phyloP scores from a whole-genome alignment of 1,284 basidiomycete genomes.

The Anthracocystis panici-leucophaei region DNA sequence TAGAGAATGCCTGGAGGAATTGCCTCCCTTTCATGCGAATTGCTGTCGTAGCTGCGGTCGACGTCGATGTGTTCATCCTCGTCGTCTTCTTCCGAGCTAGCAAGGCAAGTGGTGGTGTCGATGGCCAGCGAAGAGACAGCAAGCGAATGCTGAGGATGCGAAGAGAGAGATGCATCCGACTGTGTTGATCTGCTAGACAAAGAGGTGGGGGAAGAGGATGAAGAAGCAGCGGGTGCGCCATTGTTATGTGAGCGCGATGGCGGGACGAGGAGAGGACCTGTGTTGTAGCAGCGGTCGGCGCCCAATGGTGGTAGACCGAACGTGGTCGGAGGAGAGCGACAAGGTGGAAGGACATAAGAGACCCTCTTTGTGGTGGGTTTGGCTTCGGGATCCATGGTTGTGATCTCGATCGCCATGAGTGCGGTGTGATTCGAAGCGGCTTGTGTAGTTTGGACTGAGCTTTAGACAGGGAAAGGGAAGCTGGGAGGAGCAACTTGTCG shows the following conservation, averaged over 20 bases:
- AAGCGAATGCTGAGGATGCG: conserved; percentile 61
- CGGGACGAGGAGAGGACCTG: conserved; percentile 41
- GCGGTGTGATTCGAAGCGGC: neutral
- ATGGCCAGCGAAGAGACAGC: conserved; percentile 64
- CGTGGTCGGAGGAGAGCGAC: conserved; percentile 37
- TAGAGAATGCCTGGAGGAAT: conserved; percentile 90
- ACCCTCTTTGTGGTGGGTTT: conserved; percentile 47
- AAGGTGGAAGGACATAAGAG: conserved; percentile 57
- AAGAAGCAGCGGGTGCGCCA: conserved; percentile 6
- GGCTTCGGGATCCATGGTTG: conserved; percentile 26
- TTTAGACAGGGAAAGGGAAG: neutral
- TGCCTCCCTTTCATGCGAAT: neutral
- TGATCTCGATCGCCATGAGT: conserved; percentile 17
- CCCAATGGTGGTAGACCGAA: conserved; percentile 52
- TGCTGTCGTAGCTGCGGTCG: conserved; percentile 4
- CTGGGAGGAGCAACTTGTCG: neutral
- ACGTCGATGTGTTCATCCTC: conserved; percentile 6
- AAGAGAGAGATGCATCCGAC: conserved; percentile 21
- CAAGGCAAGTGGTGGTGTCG: conserved; percentile 57
- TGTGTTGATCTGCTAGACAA: conserved; percentile 16
- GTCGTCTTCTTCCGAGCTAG: conserved; percentile 3
- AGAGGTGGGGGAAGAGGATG: conserved; percentile 15
- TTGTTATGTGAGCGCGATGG: conserved; percentile 2
- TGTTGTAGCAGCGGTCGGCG: conserved; percentile 31
- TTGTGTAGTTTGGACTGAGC: neutral